Evolutionary conservation across 495 filamentous ascomycete species (phyloP), one percentile per base, ranked within the genome.

Genomic region (Tuber microsphaerosporum): DNA sequence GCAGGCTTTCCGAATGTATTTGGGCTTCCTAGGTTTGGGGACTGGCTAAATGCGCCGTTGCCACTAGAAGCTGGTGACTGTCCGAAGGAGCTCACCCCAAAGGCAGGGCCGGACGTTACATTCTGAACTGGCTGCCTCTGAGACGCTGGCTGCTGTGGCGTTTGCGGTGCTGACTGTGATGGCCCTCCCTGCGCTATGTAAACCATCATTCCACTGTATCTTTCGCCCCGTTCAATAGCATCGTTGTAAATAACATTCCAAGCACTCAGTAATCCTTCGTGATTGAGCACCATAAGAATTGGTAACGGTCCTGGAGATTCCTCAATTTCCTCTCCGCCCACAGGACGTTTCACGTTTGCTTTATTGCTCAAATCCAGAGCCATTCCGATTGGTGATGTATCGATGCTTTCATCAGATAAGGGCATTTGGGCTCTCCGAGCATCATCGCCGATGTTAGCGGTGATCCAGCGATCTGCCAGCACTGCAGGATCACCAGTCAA

Each of bases 241-340:
- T 97, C 93, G 48, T 90, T 88, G 82, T 97, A 97, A 51, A 97
- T 86, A 71, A 97, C 85, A 90, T 94, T 97, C 96, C 96, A 99
- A 31, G 90, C 86, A 37, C 87, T 88, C 12, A 99, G 86, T 16
- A 96, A 85, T 43, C 95, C 95, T 79, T 97, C 93, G 81, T 97
- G 89, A 75, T 95, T 98, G 5, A 99, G 87, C 45, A 94, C 88
- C 86, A 96, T 89, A 20, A 97, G 83, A 3, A 91, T 93, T 2
- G 96, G 96, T n/a, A 97, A 83, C 22, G 96, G 95, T 2, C 90
- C 91, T 19, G 89, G 87, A 3, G 94, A 94, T 73, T 94, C 89
- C 19, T 89, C 84, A 70, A 94, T 91, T 72, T 92, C 90, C 77
- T 94, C 92, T 17, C 88, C 88, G 6, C 89, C 88, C 74, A 97